Conservation (phyloP, 179 eudicot species). For the Silene vulgaris region DNA sequence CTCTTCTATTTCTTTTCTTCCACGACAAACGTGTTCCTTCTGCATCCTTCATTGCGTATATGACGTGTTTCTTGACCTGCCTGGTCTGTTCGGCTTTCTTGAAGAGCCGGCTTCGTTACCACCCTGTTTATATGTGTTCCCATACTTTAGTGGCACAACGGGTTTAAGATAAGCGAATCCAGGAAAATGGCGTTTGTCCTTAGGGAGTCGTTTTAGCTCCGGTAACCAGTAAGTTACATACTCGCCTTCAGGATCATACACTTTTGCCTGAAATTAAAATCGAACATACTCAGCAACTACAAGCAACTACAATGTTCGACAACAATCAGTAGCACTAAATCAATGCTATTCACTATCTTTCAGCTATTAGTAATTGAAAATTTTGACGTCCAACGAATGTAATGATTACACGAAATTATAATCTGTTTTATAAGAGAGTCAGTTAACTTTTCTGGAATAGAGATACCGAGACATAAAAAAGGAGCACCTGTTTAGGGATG, state of each 20-base stretch:
- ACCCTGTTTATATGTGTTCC: constrained; percentile 29
- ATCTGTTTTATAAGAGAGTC: no score
- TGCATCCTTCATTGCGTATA: constrained; percentile 1
- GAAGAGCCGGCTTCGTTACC: constrained; percentile 16
- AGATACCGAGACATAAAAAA: background rate
- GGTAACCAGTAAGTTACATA: constrained; percentile 84
- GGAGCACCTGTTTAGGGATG: constrained; percentile 77
- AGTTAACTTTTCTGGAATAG: background rate
- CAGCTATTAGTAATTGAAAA: background rate
- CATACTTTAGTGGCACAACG: constrained; percentile 57
- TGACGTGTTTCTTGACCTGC: constrained; percentile 13
- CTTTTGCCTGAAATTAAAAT: constrained; percentile 51
- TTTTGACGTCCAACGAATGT: background rate
- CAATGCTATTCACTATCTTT: background rate
- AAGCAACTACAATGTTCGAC: no score
- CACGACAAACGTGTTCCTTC: background rate
- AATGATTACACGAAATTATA: no score
- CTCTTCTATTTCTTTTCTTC: background rate
- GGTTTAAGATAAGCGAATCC: constrained; percentile 62
- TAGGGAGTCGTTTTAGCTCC: constrained; percentile 55
- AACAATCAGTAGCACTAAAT: no score
- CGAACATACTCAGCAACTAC: background rate
- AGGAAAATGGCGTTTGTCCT: constrained; percentile 64
- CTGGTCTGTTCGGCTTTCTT: constrained; percentile 9
- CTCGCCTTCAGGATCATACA: constrained; percentile 74